A percentile compares a stretch with the other conserved stretches of the same genome.
Conservation (phyloP, 2,329 filamentous ascomycete genomes). For the Stylonectria norvegica region DNA sequence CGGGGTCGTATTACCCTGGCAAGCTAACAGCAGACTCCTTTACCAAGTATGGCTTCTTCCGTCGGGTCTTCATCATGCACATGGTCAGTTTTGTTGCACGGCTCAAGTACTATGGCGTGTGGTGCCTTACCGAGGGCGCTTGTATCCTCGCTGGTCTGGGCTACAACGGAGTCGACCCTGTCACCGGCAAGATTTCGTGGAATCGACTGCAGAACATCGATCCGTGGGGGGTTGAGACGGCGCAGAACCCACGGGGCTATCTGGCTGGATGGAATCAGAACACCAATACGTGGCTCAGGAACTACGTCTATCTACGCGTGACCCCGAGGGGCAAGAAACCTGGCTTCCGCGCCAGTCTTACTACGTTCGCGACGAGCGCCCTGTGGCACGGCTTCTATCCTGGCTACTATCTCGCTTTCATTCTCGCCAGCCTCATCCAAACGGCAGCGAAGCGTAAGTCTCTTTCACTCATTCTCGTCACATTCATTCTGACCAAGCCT, state of each 20-base stretch:
- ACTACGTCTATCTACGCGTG: constrained; percentile 93
- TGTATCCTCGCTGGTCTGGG: constrained; percentile 93
- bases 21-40: constrained; percentile 65
- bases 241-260: constrained; percentile 90
- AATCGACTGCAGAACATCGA: constrained; percentile 87
- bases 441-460: constrained; percentile 87
- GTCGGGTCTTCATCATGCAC: constrained; percentile 75
- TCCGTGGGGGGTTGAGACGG: constrained; percentile 79
- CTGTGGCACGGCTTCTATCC: constrained; percentile 99
- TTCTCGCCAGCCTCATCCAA: constrained; percentile 87
- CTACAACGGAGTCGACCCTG: constrained; percentile 86
- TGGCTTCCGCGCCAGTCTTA: constrained; percentile 89
- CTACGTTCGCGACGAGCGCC: constrained; percentile 90
- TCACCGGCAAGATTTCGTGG: constrained; percentile 81
- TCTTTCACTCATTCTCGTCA: not conserved
- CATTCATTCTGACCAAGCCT: constrained; percentile 9
- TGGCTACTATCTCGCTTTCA: constrained; percentile 88
- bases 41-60: constrained; percentile 63
- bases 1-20: constrained; percentile 60
- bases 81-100: constrained; percentile 79
- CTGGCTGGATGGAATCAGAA: constrained; percentile 98
- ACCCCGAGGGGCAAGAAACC: constrained; percentile 95
- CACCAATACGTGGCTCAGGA: constrained; percentile 93
- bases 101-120: constrained; percentile 95
- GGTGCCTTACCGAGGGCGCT: constrained; percentile 87